Percentiles rank a stretch among this genome's conserved stretches.
phyloP scores from a whole-genome alignment of 2,329 filamentous ascomycete species.

The Fusarium sp. region DNA sequence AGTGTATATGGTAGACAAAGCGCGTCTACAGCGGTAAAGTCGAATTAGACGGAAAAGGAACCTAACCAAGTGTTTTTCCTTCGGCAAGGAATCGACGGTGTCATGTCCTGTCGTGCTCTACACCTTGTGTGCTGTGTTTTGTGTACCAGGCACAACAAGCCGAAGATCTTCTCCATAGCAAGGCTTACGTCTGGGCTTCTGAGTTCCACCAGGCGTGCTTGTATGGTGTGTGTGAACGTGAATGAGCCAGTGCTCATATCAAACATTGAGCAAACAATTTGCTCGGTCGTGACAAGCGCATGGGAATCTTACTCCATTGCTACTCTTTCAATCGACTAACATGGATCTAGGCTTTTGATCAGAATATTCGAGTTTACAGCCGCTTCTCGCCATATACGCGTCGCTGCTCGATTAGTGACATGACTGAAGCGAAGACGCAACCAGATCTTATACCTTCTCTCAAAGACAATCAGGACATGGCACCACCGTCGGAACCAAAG shows the following conservation, averaged over 20 bases:
- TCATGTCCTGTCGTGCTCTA: slow-evolving; percentile 26
- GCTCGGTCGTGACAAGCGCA: background rate
- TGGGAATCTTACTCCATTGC: background rate
- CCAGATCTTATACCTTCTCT: slow-evolving; percentile 11
- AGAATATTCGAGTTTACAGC: background rate
- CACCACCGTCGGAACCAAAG: slow-evolving; percentile 20
- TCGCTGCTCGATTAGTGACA: slow-evolving; percentile 1
- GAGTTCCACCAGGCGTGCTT: slow-evolving; percentile 39
- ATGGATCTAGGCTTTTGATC: background rate
- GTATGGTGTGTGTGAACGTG: slow-evolving; percentile 25
- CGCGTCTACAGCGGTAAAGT: slow-evolving; percentile 14
- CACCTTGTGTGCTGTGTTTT: slow-evolving; percentile 27
- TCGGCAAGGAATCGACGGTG: slow-evolving; percentile 36
- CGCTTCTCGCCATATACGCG: background rate
- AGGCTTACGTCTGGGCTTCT: slow-evolving; percentile 22
- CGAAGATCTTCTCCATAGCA: slow-evolving; percentile 28
- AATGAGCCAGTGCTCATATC: slow-evolving; percentile 25
- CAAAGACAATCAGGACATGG: slow-evolving; percentile 20
- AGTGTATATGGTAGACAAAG: slow-evolving; percentile 17
- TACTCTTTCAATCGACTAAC: slow-evolving; percentile 22
- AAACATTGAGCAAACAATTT: slow-evolving; percentile 27
- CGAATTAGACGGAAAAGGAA: slow-evolving; percentile 9
- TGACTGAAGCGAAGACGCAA: slow-evolving; percentile 13
- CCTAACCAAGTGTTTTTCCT: slow-evolving; percentile 31
- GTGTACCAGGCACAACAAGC: slow-evolving; percentile 28